Conservation (phyloP, 371 early-diverging fungal genomes). For the Actinomucor elegans region DNA sequence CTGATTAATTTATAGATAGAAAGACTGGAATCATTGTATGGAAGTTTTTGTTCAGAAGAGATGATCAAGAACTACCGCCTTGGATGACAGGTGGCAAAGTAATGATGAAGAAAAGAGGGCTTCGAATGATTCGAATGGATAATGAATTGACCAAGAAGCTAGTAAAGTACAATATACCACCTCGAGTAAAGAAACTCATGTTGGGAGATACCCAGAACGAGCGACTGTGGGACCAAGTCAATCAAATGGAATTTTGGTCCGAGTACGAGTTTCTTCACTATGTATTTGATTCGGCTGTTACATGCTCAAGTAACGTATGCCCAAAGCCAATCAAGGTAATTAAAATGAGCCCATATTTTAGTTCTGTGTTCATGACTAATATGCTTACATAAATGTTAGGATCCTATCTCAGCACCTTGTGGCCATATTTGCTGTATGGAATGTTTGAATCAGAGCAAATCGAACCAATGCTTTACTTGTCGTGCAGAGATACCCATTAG, state of each 20-base stretch:
- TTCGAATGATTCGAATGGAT: conserved; percentile 14
- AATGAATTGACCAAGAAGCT: conserved; percentile 3
- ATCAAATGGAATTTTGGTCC: conserved; percentile 25
- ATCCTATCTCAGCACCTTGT: conserved; percentile 55
- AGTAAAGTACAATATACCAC: conserved; percentile 20
- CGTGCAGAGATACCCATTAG: conserved; percentile 18
- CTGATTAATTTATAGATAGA: background rate
- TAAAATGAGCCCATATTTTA: too few relatives aligned
- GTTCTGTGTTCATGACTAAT: too few relatives aligned
- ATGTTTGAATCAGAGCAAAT: conserved; percentile 35
- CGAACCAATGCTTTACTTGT: conserved; percentile 43
- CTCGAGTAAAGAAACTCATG: conserved; percentile 28
- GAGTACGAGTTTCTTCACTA: conserved; percentile 42
- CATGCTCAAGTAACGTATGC: conserved; percentile 29
- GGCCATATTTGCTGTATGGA: conserved; percentile 55
- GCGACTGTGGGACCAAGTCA: conserved; percentile 44
- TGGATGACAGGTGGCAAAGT: conserved; percentile 54
- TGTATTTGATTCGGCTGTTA: conserved; percentile 27
- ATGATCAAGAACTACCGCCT: conserved; percentile 63
- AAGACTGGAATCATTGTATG: conserved; percentile 34
- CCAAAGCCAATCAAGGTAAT: conserved; percentile 30
- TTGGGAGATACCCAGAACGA: conserved; percentile 31
- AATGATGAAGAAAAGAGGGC: conserved; percentile 34
- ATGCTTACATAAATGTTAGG: conserved; percentile 45
- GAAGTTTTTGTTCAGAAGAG: conserved; percentile 61